A percentile compares a stretch with the other conserved stretches of the same genome.
Conservation (phyloP, 495 filamentous ascomycete species). For the Bacidia rubella region DNA sequence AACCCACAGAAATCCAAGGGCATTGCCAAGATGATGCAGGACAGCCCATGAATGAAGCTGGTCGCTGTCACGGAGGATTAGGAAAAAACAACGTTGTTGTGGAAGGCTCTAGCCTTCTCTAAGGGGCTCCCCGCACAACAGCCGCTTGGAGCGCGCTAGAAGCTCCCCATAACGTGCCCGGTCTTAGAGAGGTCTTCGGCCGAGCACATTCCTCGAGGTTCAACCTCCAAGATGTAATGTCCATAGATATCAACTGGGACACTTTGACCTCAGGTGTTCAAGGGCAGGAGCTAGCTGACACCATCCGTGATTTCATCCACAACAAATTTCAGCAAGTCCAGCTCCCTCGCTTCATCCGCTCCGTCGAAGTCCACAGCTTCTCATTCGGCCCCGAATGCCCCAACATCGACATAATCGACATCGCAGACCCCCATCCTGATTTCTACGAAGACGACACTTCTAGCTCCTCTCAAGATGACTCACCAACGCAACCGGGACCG, state of each 20-base stretch:
- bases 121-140: too few relatives aligned
- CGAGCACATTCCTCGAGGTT: too few relatives aligned
- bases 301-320: conserved; percentile 87
- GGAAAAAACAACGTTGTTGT: too few relatives aligned
- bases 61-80: too few relatives aligned
- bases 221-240: conserved; percentile 58
- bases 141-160: too few relatives aligned
- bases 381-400: conserved; percentile 77
- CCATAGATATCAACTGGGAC: conserved; percentile 93
- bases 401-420: conserved; percentile 83
- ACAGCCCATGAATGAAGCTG: too few relatives aligned
- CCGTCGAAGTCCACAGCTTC: conserved; percentile 86
- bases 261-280: conserved; percentile 81
- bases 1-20: too few relatives aligned
- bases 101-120: too few relatives aligned
- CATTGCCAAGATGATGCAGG: too few relatives aligned
- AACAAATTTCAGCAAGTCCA: conserved; percentile 84
- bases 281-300: conserved; percentile 65
- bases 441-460: conserved; percentile 84
- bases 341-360: conserved; percentile 90
- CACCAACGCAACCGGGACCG: conserved; percentile 22
- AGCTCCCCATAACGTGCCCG: too few relatives aligned
- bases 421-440: conserved; percentile 86
- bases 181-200: too few relatives aligned
- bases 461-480: conserved; percentile 25